A percentile compares a stretch with the other conserved stretches of the same genome.
Evolutionary conservation across 805 yeast genomes (phyloP).

Genomic region (Yamadazyma laniorum): DNA sequence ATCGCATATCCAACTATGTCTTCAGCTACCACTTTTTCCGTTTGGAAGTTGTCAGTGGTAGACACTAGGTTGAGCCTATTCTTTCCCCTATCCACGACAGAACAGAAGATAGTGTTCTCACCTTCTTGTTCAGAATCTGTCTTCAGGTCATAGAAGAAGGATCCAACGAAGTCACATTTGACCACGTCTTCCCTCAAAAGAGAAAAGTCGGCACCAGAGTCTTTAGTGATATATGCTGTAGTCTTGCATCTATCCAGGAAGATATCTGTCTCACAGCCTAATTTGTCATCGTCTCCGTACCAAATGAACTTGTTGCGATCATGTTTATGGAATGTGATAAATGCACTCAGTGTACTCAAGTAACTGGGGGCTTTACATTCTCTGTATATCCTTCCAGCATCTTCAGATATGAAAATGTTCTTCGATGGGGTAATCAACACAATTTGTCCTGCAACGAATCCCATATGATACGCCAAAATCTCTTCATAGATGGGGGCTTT

Average conservation of each 20-base stretch:
- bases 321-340: slow-evolving; percentile 59
- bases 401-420: slow-evolving; percentile 55
- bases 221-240: slow-evolving; percentile 59
- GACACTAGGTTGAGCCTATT: slow-evolving; percentile 38
- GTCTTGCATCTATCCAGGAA: slow-evolving; percentile 43
- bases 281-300: slow-evolving; percentile 34
- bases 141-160: slow-evolving; percentile 44
- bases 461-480: slow-evolving; percentile 41
- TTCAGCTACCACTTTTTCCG: slow-evolving; percentile 45
- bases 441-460: slow-evolving; percentile 57
- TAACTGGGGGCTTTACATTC: slow-evolving; percentile 51
- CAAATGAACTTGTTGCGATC: slow-evolving; percentile 62
- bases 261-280: background rate
- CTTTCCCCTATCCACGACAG: slow-evolving; percentile 37
- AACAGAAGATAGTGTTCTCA: slow-evolving; percentile 61
- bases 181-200: slow-evolving; percentile 51
- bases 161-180: slow-evolving; percentile 67
- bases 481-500: slow-evolving; percentile 31
- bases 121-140: slow-evolving; percentile 17
- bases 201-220: slow-evolving; percentile 66
- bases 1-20: slow-evolving; percentile 71
- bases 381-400: slow-evolving; percentile 63
- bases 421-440: slow-evolving; percentile 50
- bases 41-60: slow-evolving; percentile 53
- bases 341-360: slow-evolving; percentile 24